Conservation (phyloP, 2,329 filamentous ascomycete species). For the Fusarium pseudograminearum region DNA sequence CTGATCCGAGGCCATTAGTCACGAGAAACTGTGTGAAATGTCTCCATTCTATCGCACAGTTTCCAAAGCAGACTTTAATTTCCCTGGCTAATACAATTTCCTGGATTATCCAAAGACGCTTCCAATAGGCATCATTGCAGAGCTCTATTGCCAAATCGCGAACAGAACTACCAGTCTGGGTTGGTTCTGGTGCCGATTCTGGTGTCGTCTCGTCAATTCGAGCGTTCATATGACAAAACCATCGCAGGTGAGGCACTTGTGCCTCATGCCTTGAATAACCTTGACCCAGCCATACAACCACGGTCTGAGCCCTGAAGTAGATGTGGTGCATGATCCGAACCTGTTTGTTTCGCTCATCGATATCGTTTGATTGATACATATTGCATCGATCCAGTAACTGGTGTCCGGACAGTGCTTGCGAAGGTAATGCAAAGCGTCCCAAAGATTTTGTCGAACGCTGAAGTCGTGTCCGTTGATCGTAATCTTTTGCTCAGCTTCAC, state of each 20-base stretch:
- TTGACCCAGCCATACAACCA: neutral
- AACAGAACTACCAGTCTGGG: fast-evolving
- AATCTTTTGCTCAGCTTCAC: neutral
- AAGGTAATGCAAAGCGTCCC: neutral
- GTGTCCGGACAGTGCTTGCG: neutral
- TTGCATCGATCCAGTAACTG: neutral
- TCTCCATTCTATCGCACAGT: neutral
- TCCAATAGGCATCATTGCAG: neutral
- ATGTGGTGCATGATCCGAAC: conserved; percentile 6
- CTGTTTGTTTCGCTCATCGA: neutral
- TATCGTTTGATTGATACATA: neutral
- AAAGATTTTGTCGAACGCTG: neutral
- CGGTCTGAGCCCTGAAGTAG: neutral
- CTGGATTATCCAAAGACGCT: neutral
- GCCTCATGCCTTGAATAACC: neutral
- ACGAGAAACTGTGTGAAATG: neutral
- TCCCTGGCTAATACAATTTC: neutral
- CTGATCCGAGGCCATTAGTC: fast-evolving
- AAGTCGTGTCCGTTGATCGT: neutral
- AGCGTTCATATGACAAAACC: fast-evolving
- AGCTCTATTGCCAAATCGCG: neutral
- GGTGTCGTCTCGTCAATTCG: fast-evolving
- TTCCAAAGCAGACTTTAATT: neutral
- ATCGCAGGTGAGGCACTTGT: neutral
- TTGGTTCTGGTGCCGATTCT: fast-evolving